Base-by-base conservation (phyloP, 345 rosid species). In the Capsella bursapastoris region DNA sequence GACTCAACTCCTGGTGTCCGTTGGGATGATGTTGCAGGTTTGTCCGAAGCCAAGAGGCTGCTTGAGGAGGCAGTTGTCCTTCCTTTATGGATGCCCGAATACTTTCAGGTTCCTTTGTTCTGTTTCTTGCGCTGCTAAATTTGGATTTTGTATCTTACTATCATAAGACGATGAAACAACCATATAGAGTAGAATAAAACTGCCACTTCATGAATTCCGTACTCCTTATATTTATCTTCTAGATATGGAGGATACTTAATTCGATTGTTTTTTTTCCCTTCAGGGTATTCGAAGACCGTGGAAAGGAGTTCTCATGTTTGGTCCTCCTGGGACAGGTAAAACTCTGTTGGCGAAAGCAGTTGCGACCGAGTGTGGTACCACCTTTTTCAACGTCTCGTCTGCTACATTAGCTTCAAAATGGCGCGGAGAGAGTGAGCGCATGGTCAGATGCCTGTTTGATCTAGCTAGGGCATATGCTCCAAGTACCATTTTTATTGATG, bases 291-390 rank as follows among this genome's bases (percentile, higher is more conserved):
- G 99, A 85, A 90, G 99, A 83, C 99, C 99, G 0, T 92, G 99
- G 99, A 96, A 96, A 84, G 99, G 99, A 61, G 98, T 93, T 44
- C 97, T 93, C 67, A 93, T 93, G 98, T 93, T 93, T 89, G 98
- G 98, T 57, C 98, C 98, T 59, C 98, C 98, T 10, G 98, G 98
- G 77, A 93, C 98, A 49, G 97, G 98, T 61, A 93, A 93, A 86
- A 93, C 98, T 2, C 82, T 93, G 68, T 83, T 93, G 66, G 98
- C 98, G 18, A 93, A 93, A 82, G 98, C 98, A 57, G 98, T 93
- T 77, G 98, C 98, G 74, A 93, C 98, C 2, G 98, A 93, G 77
- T 93, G 97, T 77, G 96, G 98, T 37, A 93, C 98, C 56, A 93
- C 98, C 4, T 93, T 93, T 81, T 93, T 93, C 81, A 93, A 93